These are phyloP conservation scores for Colletotrichum noveboracense DNA, from an alignment of 2,329 filamentous ascomycete species.

Conservation along the genomic window DNA sequence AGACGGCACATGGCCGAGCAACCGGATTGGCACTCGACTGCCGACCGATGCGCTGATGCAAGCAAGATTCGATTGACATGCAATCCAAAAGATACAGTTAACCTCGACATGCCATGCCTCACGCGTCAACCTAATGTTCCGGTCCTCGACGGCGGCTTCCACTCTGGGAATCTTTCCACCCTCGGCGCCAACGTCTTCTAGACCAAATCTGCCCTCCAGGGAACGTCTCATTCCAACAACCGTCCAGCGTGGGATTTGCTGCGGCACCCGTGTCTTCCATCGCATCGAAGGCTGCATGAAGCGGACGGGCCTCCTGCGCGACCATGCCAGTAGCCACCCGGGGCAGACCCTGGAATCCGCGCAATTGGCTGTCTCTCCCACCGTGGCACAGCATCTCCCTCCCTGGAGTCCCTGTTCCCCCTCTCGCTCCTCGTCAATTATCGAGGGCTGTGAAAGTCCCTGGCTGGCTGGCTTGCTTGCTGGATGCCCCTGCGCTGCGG, in stretches of 20 bases:
- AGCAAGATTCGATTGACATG: not conserved
- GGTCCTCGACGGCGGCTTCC: not conserved
- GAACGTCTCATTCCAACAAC: not conserved
- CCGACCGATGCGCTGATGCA: not conserved
- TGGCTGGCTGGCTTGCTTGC: not conserved
- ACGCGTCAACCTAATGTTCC: not conserved
- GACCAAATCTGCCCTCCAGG: not conserved
- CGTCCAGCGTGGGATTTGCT: not conserved
- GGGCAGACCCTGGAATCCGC: not conserved
- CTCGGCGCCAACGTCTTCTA: constrained; percentile 11
- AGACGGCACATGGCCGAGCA: not conserved
- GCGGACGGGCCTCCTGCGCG: constrained; percentile 7
- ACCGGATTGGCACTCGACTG: not conserved
- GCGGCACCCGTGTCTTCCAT: not conserved
- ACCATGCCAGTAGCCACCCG: constrained; percentile 4
- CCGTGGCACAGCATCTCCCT: not conserved
- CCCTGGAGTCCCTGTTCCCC: not conserved
- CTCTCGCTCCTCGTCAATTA: not conserved
- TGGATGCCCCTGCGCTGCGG: not conserved
- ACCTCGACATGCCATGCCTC: not conserved
- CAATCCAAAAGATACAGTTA: not conserved
- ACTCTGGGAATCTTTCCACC: not conserved
- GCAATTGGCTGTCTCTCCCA: not conserved
- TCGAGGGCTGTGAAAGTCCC: not conserved
- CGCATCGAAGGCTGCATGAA: constrained; percentile 11